Percentiles rank a stretch among this genome's conserved stretches.
Evolutionary conservation across 176 grass and related monocot species (phyloP).

Genomic region (Oryza longistaminata): DNA sequence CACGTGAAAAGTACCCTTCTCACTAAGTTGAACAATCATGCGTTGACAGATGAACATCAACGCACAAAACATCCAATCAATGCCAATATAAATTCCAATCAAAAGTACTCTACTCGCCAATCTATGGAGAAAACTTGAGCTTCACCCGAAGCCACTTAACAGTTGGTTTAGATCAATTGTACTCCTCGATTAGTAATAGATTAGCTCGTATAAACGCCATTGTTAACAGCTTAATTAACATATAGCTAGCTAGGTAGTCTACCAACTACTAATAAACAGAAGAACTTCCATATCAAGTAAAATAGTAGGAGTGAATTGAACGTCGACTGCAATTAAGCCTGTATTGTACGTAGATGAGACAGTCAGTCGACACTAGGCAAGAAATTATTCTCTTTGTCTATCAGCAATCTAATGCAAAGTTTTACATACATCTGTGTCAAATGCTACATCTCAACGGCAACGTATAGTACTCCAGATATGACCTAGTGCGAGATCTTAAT

Average conservation of each 20-base stretch:
- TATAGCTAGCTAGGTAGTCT: neutral
- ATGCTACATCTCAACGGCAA: conserved; percentile 7
- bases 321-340: neutral
- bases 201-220: neutral
- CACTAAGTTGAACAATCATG: neutral
- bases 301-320: neutral
- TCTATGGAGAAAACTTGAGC: neutral
- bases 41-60: neutral
- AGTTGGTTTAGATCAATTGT: neutral
- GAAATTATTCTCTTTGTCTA: neutral
- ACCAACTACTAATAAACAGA: neutral
- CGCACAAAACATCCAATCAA: conserved; percentile 1
- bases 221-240: neutral
- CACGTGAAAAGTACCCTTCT: neutral
- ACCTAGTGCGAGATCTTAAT: neutral
- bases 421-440: neutral
- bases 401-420: neutral
- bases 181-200: neutral
- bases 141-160: neutral
- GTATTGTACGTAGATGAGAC: neutral
- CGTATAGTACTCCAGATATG: neutral
- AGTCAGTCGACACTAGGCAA: neutral
- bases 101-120: neutral
- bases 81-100: neutral
- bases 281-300: neutral